Percentiles rank a stretch among this genome's conserved stretches.
Conservation (phyloP, 2,329 filamentous ascomycete genomes). For the Ascomycota sp. region DNA sequence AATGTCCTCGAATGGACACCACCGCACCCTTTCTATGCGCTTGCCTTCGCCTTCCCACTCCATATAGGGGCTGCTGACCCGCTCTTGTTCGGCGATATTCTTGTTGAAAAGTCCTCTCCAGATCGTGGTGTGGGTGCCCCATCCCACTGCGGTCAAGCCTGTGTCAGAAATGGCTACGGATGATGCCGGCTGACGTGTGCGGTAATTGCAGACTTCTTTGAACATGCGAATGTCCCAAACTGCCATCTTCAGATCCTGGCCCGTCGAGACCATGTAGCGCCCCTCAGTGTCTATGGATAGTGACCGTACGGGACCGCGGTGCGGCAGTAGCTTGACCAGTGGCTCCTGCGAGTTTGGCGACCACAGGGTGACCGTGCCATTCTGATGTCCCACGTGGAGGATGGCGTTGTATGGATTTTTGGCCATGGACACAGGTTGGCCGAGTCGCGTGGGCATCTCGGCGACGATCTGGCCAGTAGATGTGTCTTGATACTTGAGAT, state of each 20-base stretch:
- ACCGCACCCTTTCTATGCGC: constrained; percentile 59
- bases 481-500: constrained; percentile 85
- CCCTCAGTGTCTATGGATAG: constrained; percentile 76
- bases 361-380: constrained; percentile 88
- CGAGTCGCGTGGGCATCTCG: constrained; percentile 69
- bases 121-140: constrained; percentile 72
- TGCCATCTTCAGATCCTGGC: constrained; percentile 79
- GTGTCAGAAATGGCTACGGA: constrained; percentile 78
- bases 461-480: constrained; percentile 78
- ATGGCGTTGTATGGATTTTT: constrained; percentile 91
- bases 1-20: constrained; percentile 91
- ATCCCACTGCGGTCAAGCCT: constrained; percentile 72
- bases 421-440: constrained; percentile 60
- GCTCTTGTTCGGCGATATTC: constrained; percentile 47
- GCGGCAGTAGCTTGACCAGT: constrained; percentile 76
- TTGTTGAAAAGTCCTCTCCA: constrained; percentile 84
- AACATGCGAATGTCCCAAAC: constrained; percentile 93
- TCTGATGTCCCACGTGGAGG: constrained; percentile 81
- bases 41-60: constrained; percentile 75
- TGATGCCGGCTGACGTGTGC: constrained; percentile 60
- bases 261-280: constrained; percentile 85
- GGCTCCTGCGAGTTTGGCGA: constrained; percentile 77
- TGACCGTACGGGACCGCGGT: constrained; percentile 72
- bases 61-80: constrained; percentile 80
- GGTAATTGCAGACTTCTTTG: constrained; percentile 80